Conservation (phyloP, 768 basidiomycete species). For the Hydnum rufescens region DNA sequence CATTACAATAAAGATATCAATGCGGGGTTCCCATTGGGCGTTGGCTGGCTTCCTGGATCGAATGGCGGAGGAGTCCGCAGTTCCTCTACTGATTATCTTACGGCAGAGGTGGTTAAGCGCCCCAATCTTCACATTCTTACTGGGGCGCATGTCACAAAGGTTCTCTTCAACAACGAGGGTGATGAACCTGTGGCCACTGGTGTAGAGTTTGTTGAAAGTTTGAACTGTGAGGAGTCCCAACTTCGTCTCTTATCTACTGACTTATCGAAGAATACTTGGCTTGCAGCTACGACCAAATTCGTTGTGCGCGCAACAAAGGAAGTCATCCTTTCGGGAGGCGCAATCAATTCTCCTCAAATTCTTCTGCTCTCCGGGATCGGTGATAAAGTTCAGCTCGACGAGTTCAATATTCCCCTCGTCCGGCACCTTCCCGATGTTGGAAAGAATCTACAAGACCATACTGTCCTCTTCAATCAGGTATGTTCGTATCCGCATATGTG, state of each 20-base stretch:
- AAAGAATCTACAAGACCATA: constrained; percentile 20
- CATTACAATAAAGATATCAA: neutral
- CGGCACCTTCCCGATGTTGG: constrained; percentile 22
- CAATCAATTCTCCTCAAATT: constrained; percentile 14
- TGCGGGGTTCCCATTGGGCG: neutral
- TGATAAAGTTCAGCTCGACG: constrained; percentile 9
- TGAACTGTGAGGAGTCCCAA: neutral
- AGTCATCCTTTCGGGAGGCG: constrained; percentile 3
- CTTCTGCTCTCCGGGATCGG: constrained; percentile 19
- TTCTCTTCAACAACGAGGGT: constrained; percentile 5
- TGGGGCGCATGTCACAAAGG: constrained; percentile 7
- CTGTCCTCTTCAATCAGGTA: neutral
- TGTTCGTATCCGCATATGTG: no score
- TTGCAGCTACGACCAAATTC: neutral
- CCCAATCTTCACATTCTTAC: constrained; percentile 22
- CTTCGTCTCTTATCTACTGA: neutral
- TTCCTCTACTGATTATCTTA: constrained; percentile 5
- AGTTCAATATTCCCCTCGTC: constrained; percentile 12
- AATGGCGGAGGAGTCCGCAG: neutral
- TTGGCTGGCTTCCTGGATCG: neutral
- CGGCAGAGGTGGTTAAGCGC: constrained; percentile 18
- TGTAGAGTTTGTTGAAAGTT: constrained; percentile 4
- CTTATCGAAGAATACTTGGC: neutral
- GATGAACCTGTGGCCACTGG: constrained; percentile 1
- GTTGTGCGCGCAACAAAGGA: constrained; percentile 1